phyloP scores from a whole-genome alignment of 108 stramenopile species.

The Stephanodiscus minutulus region DNA sequence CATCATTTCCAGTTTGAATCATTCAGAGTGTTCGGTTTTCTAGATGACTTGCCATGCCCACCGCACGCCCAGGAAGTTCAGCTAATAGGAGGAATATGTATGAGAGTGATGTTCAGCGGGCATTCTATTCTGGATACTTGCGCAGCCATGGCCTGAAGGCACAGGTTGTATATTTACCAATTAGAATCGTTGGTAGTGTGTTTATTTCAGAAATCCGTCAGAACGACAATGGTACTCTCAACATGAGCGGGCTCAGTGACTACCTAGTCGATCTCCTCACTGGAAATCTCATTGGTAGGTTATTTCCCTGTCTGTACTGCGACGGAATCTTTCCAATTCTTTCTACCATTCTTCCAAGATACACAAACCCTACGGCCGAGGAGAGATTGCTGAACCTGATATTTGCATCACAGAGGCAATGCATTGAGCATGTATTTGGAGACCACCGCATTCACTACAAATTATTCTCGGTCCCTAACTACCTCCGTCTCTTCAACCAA shows the following conservation, averaged over 20 bases:
- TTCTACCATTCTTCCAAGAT: not conserved
- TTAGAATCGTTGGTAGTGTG: slow-evolving; percentile 15
- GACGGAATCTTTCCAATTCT: slow-evolving; percentile 1
- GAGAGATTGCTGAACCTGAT: not conserved
- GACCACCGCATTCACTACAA: not conserved
- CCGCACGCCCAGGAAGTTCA: slow-evolving; percentile 4
- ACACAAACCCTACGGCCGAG: not conserved
- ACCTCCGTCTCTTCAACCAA: not conserved
- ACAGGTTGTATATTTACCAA: slow-evolving; percentile 21
- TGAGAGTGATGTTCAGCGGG: slow-evolving; percentile 27
- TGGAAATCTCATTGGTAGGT: slow-evolving; percentile 1
- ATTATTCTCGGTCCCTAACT: not conserved
- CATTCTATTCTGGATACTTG: slow-evolving; percentile 35
- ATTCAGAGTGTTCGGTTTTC: slow-evolving; percentile 14
- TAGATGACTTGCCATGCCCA: slow-evolving; percentile 16
- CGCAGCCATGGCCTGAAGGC: slow-evolving; percentile 7
- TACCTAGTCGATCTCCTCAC: not conserved
- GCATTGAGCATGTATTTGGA: slow-evolving; percentile 5
- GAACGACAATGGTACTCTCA: slow-evolving; percentile 25
- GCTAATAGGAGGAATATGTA: not conserved
- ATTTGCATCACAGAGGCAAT: not conserved
- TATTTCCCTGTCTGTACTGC: slow-evolving; percentile 1
- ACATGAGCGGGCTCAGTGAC: slow-evolving; percentile 3
- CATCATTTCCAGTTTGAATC: slow-evolving; percentile 17
- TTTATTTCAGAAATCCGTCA: slow-evolving; percentile 11